These are phyloP conservation scores for Thelonectria discophora DNA, from an alignment of 2,329 filamentous ascomycete genomes.

Conservation along the genomic window DNA sequence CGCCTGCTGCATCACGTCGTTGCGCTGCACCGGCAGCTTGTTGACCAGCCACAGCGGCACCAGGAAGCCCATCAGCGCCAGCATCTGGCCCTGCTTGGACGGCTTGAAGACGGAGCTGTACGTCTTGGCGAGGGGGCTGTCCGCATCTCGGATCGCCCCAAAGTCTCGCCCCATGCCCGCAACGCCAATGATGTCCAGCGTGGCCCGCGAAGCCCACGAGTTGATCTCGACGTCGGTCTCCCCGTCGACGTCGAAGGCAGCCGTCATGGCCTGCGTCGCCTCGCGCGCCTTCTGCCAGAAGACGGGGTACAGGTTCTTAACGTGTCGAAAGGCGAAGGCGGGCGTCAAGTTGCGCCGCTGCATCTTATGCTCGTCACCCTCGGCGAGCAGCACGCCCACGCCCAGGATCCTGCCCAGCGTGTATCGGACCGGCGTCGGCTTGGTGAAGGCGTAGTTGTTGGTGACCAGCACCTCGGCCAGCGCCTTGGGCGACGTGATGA, in stretches of 20 bases:
- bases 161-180: constrained; percentile 79
- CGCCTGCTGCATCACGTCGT: constrained; percentile 68
- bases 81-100: constrained; percentile 58
- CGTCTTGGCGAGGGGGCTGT: constrained; percentile 65
- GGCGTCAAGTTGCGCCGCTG: constrained; percentile 83
- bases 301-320: constrained; percentile 83
- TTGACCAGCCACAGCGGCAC: constrained; percentile 70
- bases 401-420: constrained; percentile 73
- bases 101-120: constrained; percentile 67
- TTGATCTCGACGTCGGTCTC: constrained; percentile 63
- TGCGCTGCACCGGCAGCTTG: constrained; percentile 74
- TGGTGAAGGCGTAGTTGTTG: constrained; percentile 75
- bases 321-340: constrained; percentile 84
- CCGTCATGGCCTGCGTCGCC: constrained; percentile 69
- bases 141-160: constrained; percentile 67
- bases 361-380: constrained; percentile 89
- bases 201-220: constrained; percentile 72
- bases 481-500: constrained; percentile 69
- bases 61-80: constrained; percentile 69
- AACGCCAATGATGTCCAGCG: constrained; percentile 78
- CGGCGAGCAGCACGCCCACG: constrained; percentile 78
- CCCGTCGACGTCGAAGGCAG: constrained; percentile 43
- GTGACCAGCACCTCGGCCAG: constrained; percentile 75
- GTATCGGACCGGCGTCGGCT: constrained; percentile 63
- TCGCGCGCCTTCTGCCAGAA: constrained; percentile 84